A percentile compares a stretch with the other conserved stretches of the same genome.
phyloP scores from a whole-genome alignment of 257 asterid species.

The Fraxinus quadrangulata region DNA sequence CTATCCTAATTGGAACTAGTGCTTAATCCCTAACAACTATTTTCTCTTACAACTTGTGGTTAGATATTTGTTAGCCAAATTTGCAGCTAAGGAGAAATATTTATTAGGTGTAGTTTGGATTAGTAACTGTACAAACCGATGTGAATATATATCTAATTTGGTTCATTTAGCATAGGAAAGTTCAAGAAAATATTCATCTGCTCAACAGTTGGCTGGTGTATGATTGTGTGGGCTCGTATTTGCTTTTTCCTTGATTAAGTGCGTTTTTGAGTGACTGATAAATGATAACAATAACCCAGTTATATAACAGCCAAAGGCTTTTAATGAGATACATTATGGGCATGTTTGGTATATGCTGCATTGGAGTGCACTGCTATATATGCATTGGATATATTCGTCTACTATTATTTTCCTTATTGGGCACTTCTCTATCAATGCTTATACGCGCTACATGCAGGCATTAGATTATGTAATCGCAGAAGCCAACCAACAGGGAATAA shows the following conservation, averaged over 20 bases:
- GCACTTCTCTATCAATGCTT: conserved; percentile 24
- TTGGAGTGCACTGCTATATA: neutral
- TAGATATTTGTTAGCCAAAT: neutral
- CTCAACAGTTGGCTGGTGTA: conserved; percentile 12
- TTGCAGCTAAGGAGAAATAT: conserved; percentile 16
- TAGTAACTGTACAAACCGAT: neutral
- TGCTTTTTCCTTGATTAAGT: neutral
- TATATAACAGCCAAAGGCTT: neutral
- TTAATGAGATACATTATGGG: conserved; percentile 1
- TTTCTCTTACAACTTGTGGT: neutral
- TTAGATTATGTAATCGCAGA: conserved; percentile 95
- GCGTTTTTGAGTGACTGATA: conserved; percentile 13
- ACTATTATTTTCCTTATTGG: conserved; percentile 9
- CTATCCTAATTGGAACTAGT: no score
- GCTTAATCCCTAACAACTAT: neutral
- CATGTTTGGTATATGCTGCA: neutral
- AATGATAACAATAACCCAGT: conserved; percentile 20
- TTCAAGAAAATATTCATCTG: conserved; percentile 11
- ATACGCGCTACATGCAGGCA: conserved; percentile 52
- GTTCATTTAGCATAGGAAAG: conserved; percentile 3
- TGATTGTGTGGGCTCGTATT: conserved; percentile 3
- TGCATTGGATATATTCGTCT: neutral
- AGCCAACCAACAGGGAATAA: conserved; percentile 66
- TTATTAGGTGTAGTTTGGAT: neutral
- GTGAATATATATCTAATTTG: neutral